Percentiles rank a stretch among this genome's conserved stretches.
phyloP scores from a whole-genome alignment of 2,329 filamentous ascomycete genomes.

The Fusarium domesticum region DNA sequence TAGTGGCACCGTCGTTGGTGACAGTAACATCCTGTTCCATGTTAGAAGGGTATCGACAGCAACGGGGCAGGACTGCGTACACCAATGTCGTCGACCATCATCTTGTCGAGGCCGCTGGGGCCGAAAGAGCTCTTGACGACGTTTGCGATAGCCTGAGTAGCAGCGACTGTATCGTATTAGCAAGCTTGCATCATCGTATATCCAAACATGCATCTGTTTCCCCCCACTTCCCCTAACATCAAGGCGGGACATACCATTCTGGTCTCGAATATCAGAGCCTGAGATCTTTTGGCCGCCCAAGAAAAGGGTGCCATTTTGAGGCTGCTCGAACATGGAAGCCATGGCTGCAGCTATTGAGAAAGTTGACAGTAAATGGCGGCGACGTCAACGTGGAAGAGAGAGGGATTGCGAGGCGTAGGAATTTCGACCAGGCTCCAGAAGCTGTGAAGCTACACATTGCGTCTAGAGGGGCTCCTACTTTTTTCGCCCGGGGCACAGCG shows the following conservation, averaged over 20 bases:
- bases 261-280: conserved; percentile 91
- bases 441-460: conserved; percentile 30
- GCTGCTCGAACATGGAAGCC: conserved; percentile 95
- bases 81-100: conserved; percentile 99
- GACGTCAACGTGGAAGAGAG: conserved; percentile 27
- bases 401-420: conserved; percentile 27
- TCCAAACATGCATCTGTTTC: conserved; percentile 17
- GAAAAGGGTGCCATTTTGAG: conserved; percentile 93
- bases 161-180: conserved; percentile 61
- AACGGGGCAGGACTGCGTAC: conserved; percentile 47
- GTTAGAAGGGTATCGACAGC: conserved; percentile 19
- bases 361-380: conserved; percentile 25
- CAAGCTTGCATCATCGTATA: conserved; percentile 12
- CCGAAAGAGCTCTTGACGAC: conserved; percentile 99
- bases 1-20: conserved; percentile 97
- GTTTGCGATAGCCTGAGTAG: conserved; percentile 96
- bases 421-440: conserved; percentile 33
- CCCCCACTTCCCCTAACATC: conserved; percentile 28
- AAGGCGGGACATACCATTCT: conserved; percentile 66
- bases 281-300: conserved; percentile 97
- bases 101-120: conserved; percentile 95
- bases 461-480: conserved; percentile 23
- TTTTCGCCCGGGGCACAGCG: conserved; percentile 24
- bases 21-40: conserved; percentile 81
- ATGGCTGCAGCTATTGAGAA: conserved; percentile 49